A percentile compares a stretch with the other conserved stretches of the same genome.
phyloP scores from a whole-genome alignment of 139 green algal genomes.

The Haematococcus lacustris region DNA sequence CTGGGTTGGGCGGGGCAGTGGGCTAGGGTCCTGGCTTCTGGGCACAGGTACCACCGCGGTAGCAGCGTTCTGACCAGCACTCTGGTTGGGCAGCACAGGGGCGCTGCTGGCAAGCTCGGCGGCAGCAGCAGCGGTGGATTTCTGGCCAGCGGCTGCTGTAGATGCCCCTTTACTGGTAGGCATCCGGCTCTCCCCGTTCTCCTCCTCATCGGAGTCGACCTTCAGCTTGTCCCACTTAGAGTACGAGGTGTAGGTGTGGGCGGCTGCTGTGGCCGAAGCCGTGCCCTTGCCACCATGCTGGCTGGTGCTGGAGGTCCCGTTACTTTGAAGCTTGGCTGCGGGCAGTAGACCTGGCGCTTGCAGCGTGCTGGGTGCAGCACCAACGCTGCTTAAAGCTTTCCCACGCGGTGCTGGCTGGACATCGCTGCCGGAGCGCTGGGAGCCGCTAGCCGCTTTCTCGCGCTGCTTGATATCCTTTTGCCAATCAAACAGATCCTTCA shows the following conservation, averaged over 20 bases:
- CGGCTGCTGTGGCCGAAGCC: slow-evolving; percentile 23
- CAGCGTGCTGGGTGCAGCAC: slow-evolving; percentile 17
- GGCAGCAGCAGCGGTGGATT: not conserved
- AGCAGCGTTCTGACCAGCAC: not conserved
- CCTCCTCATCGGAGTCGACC: slow-evolving; percentile 42
- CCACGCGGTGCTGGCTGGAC: slow-evolving; percentile 20
- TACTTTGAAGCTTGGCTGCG: slow-evolving; percentile 3
- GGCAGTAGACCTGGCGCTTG: slow-evolving; percentile 16
- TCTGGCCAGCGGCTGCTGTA: not conserved
- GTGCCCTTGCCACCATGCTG: not conserved
- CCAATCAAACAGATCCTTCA: slow-evolving; percentile 57
- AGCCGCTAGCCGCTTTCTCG: slow-evolving; percentile 4
- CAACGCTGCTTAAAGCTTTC: slow-evolving; percentile 12
- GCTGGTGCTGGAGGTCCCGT: not conserved
- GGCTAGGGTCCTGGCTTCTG: not conserved
- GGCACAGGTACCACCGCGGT: not conserved
- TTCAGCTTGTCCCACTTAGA: slow-evolving; percentile 71
- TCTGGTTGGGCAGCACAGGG: too few species aligned
- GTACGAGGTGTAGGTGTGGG: slow-evolving; percentile 59
- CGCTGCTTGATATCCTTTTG: slow-evolving; percentile 43
- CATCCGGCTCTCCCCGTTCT: slow-evolving; percentile 1
- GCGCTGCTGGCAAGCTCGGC: not conserved
- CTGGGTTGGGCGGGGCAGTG: too few species aligned
- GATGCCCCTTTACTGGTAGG: not conserved
- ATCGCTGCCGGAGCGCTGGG: not conserved